Evolutionary conservation across 306 rosid genomes (phyloP).

Genomic region (Cucurbita moschata): DNA sequence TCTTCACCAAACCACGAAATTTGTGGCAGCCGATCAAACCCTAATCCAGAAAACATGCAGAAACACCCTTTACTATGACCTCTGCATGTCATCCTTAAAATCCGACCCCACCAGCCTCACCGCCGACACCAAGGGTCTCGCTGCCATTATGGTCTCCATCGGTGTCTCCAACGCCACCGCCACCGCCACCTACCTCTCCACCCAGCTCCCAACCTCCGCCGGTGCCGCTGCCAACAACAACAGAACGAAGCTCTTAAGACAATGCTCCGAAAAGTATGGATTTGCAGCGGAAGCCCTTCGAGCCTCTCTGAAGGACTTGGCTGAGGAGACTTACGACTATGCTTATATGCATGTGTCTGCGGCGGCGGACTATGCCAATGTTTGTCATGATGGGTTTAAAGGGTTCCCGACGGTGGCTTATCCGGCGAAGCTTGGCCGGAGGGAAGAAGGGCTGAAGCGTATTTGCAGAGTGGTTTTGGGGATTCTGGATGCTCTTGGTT

Average conservation of each 20-base stretch:
- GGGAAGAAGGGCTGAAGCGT: conserved; percentile 64
- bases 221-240: conserved; percentile 15
- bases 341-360: conserved; percentile 64
- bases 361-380: conserved; percentile 72
- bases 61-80: conserved; percentile 51
- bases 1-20: neutral
- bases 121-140: conserved; percentile 63
- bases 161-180: conserved; percentile 61
- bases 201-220: conserved; percentile 24
- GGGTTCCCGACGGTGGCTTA: conserved; percentile 31
- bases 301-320: conserved; percentile 41
- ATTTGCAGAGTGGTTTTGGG: conserved; percentile 73
- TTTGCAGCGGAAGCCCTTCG: conserved; percentile 56
- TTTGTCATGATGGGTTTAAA: conserved; percentile 56
- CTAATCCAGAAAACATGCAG: conserved; percentile 62
- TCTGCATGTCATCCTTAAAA: conserved; percentile 57
- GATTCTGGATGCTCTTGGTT: conserved; percentile 51
- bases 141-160: conserved; percentile 40
- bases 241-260: conserved; percentile 36
- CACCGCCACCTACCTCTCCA: conserved; percentile 56
- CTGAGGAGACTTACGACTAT: conserved; percentile 47
- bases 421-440: conserved; percentile 43
- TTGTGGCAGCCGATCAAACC: conserved; percentile 31
- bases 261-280: conserved; percentile 56
- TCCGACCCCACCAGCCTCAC: conserved; percentile 44